These are phyloP conservation scores for Linum lewisii DNA, from an alignment of 345 rosid species.

Conservation along the genomic window DNA sequence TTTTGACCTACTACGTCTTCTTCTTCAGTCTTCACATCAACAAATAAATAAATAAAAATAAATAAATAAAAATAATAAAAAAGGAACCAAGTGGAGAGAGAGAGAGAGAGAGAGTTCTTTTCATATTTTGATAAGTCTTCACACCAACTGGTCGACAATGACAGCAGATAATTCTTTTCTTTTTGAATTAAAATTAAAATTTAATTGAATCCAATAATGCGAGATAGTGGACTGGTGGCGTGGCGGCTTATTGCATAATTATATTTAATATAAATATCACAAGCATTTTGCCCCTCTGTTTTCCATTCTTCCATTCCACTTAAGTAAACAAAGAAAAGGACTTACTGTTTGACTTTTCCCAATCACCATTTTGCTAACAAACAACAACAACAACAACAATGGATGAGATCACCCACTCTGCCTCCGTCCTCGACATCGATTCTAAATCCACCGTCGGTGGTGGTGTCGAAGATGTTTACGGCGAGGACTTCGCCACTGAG, in stretches of 20 bases:
- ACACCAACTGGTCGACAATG: too few relatives aligned
- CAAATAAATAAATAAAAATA: too few relatives aligned
- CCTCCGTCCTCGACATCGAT: constrained; percentile 39
- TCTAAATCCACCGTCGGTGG: constrained; percentile 37
- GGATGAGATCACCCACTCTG: constrained; percentile 32
- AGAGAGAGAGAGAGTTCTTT: too few relatives aligned
- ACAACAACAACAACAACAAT: constrained; percentile 50
- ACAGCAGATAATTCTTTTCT: background rate
- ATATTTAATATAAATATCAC: background rate
- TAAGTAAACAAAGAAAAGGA: too few relatives aligned
- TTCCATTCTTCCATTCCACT: background rate
- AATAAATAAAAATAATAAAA: too few relatives aligned
- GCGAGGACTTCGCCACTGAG: constrained; percentile 9
- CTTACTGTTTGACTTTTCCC: background rate
- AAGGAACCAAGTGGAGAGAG: too few relatives aligned
- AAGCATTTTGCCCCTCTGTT: background rate
- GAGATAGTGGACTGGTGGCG: background rate
- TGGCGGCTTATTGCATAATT: background rate
- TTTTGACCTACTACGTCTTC: too few relatives aligned
- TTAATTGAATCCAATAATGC: background rate
- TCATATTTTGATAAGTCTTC: too few relatives aligned
- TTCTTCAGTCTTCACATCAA: too few relatives aligned
- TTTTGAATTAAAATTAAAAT: too few relatives aligned
- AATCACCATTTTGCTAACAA: background rate
- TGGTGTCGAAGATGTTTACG: constrained; percentile 2